These are phyloP conservation scores for Tetrahymena elliotti DNA, from an alignment of 73 alveolate species.

Conservation along the genomic window DNA sequence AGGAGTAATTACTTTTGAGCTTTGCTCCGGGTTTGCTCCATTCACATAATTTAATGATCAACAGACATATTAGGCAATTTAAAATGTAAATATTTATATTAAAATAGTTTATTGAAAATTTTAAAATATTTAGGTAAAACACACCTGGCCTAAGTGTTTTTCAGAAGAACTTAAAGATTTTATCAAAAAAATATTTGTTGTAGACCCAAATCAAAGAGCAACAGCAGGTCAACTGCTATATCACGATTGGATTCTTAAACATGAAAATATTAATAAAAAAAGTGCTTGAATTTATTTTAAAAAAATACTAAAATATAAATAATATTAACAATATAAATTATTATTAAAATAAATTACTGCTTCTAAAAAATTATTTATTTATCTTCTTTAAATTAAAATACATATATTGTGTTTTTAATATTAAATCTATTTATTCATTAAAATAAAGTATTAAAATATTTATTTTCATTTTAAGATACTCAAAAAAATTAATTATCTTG, in stretches of 20 bases:
- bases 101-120: not conserved
- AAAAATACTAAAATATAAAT: too few relatives aligned
- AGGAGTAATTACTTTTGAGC: constrained; percentile 17
- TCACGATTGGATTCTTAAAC: not conserved
- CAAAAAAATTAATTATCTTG: too few relatives aligned
- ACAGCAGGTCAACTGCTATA: not conserved
- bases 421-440: too few relatives aligned
- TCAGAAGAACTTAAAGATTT: not conserved
- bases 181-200: not conserved
- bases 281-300: not conserved
- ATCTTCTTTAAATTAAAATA: too few relatives aligned
- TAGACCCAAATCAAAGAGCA: not conserved
- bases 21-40: constrained; percentile 56
- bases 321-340: too few relatives aligned
- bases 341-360: too few relatives aligned
- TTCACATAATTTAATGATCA: constrained; percentile 22
- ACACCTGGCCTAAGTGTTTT: not conserved
- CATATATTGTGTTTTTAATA: too few relatives aligned
- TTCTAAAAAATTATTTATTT: too few relatives aligned
- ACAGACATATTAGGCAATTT: not conserved
- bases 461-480: too few relatives aligned
- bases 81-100: not conserved
- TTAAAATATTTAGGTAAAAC: not conserved
- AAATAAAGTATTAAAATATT: too few relatives aligned
- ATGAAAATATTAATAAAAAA: not conserved